Base-by-base conservation (phyloP, 768 basidiomycete species). In the Scleroderma bovista region DNA sequence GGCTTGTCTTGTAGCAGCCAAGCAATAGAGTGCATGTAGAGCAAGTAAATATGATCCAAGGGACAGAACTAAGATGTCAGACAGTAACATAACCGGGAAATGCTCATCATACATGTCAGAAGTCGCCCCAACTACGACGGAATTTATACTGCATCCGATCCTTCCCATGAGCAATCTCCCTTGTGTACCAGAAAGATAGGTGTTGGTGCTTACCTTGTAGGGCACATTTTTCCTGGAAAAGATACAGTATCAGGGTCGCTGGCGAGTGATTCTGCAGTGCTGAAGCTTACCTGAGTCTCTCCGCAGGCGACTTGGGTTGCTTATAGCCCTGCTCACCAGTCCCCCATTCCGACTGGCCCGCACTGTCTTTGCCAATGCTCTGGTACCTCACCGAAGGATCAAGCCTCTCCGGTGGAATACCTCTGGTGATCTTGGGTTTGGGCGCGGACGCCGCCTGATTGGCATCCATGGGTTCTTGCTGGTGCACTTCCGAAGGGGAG, bases 61-160 rank as follows among this genome's bases (percentile, higher is more conserved):
- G 9, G 15, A 9, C 13, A 26, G 42, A 24, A 26, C 10, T 23
- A 44, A n/a, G 22, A 45, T 19, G 16, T 19, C 29, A 11, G 24
- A 5, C 31, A 19, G n/a, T n/a, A 5, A 45, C 13, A 32, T 33
- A 33, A 19, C 29, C 32, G 36, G 19, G 12, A 38, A 22, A 32
- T n/a, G 29, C 41, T 16, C 11, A 31, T 31, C 13, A 19, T 42
- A 26, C 47, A 31, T 33, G 47, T 76, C 60, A 92, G 68, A 92
- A 93, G 66, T 93, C 89, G 38, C 87, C 88, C 88, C 89, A 93
- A 57, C 72, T 88, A 51, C 87, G 80, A 46, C 83, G 81, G 80
- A 93, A 91, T 70, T 92, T 93, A 68, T 91, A 92, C 89, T 92
- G 81, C 69, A 86, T 75, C 39, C 77, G 79, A 52, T 69, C 72